phyloP scores from a whole-genome alignment of 306 rosid species.

The Rubus idaeus region DNA sequence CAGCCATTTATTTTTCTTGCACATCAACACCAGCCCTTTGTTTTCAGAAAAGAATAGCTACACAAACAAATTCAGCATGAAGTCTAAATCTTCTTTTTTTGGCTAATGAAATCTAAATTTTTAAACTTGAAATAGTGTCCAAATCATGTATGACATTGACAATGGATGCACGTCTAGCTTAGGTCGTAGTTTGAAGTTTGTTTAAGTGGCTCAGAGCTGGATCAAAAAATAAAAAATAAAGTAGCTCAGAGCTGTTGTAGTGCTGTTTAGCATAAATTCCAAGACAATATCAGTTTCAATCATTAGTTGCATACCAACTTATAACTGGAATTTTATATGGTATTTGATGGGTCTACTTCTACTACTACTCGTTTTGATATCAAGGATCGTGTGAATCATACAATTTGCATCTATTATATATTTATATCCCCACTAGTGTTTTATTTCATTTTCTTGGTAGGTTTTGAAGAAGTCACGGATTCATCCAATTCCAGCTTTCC shows the following conservation, averaged over 20 bases:
- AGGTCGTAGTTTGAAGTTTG: neutral
- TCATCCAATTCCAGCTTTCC: constrained; percentile 43
- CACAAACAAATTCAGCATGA: neutral
- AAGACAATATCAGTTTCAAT: constrained; percentile 18
- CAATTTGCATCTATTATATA: constrained; percentile 5
- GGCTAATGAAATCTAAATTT: no score
- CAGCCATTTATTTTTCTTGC: neutral
- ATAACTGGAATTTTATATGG: constrained; percentile 1
- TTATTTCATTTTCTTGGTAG: constrained; percentile 67
- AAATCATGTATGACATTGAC: neutral
- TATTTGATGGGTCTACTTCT: neutral
- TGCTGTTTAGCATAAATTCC: constrained; percentile 17
- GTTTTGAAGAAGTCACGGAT: constrained; percentile 49
- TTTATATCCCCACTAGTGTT: constrained; percentile 12
- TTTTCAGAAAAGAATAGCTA: neutral
- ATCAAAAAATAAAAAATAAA: no score
- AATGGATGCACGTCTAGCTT: neutral
- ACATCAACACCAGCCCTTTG: neutral
- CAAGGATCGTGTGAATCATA: constrained; percentile 5
- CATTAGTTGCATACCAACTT: constrained; percentile 1
- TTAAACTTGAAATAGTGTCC: no score
- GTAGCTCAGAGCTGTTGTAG: constrained; percentile 21
- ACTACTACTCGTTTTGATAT: neutral
- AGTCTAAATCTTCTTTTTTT: neutral
- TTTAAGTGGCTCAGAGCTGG: neutral